These are phyloP conservation scores for Grosmannia penicillata DNA, from an alignment of 2,329 filamentous ascomycete genomes.

Conservation along the genomic window DNA sequence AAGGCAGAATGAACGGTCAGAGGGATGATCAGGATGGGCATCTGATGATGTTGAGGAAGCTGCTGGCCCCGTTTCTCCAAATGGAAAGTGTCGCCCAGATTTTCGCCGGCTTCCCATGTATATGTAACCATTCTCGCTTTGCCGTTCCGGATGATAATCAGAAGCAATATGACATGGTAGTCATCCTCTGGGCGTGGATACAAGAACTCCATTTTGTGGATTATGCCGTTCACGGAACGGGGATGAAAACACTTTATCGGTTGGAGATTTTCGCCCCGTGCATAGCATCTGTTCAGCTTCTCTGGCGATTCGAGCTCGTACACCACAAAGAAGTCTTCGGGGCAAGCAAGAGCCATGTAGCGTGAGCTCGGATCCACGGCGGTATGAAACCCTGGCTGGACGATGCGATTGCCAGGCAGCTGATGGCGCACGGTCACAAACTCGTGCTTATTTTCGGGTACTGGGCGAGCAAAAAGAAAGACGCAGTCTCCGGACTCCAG, in stretches of 20 bases:
- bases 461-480: constrained; percentile 54
- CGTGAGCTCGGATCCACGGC: constrained; percentile 64
- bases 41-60: constrained; percentile 34
- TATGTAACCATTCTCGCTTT: constrained; percentile 39
- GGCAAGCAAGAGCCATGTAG: constrained; percentile 54
- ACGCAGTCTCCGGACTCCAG: constrained; percentile 59
- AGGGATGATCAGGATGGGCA: constrained; percentile 59
- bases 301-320: constrained; percentile 50
- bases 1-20: constrained; percentile 58
- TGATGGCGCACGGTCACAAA: constrained; percentile 48
- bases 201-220: constrained; percentile 78
- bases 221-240: constrained; percentile 49
- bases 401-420: constrained; percentile 41
- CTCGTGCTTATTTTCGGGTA: constrained; percentile 28
- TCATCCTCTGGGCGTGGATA: constrained; percentile 52
- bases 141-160: constrained; percentile 39
- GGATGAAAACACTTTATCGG: constrained; percentile 38
- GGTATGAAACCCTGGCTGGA: constrained; percentile 48
- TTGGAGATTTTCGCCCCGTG: constrained; percentile 26
- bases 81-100: constrained; percentile 28
- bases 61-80: constrained; percentile 33
- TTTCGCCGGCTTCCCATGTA: constrained; percentile 42
- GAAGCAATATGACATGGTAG: constrained; percentile 60
- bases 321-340: constrained; percentile 55
- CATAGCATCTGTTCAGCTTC: constrained; percentile 35